Base-by-base conservation (phyloP, 2,329 filamentous ascomycete species). In the Sordariomycetes sp. region DNA sequence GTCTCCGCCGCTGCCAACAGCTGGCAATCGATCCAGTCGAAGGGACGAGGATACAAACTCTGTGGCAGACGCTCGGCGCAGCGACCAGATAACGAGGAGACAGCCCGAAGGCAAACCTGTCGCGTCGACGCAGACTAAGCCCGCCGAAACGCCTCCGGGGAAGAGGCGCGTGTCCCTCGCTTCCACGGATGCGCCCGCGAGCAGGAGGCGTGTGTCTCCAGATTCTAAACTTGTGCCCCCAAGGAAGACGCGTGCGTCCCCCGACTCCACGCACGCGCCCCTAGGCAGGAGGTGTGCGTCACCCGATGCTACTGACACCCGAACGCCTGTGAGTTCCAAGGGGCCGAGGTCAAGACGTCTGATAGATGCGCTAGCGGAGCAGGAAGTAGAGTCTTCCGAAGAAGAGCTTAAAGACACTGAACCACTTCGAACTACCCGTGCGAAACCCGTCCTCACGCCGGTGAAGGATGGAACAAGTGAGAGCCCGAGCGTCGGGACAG, bases 331-430 rank as follows among this genome's bases (percentile, higher is more conserved):
- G 34, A 10, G 24, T 28, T 13, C 53, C 20, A 51, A 51, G 28
- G 53, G 22, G 22, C 35, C 28, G n/a, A 57, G 22, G 34, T 36
- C 28, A 52, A 48, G 35, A 24, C 51, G 74, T 22, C 61, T 76
- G 48, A 76, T 76, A 35, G 74, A 76, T 62, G 64, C 71, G 0
- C 62, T 76, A 22, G 69, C 67, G 7, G 71, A 69, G 1, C 74
- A 76, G 61, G 69, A 65, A 36, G 66, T 68, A 15, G 66, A 69
- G 2, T 68, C 66, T 25, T 68, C 57, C 58, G 65, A 39, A 7
- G 52, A 56, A 39, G 45, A 52, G 42, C 12, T 22, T 39, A 15
- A 24, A n/a, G 24, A 25, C 50, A 22, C 36, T 20, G 34, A 34
- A 52, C 10, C 15, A 7, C 53, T 39, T 34, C 36, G 10, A 10